These are phyloP conservation scores for Sordaria brevicollis DNA, from an alignment of 495 filamentous ascomycete species.

Conservation along the genomic window DNA sequence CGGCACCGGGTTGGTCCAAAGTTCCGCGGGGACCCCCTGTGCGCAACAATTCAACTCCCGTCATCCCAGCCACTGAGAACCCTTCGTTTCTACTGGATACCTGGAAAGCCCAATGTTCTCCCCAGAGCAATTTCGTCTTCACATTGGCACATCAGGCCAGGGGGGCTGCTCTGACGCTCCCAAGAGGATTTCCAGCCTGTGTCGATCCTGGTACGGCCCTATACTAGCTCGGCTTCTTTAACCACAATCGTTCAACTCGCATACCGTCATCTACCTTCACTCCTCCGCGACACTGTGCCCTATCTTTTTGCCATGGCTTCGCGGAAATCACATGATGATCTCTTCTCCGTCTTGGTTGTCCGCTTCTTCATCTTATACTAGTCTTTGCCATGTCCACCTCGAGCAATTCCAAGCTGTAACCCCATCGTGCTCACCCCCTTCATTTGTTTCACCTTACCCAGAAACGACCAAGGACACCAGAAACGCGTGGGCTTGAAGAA, in stretches of 20 bases:
- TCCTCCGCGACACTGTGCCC: background rate
- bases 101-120: background rate
- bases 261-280: background rate
- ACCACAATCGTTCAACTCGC: background rate
- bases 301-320: background rate
- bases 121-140: background rate
- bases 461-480: background rate
- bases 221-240: background rate
- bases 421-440: background rate
- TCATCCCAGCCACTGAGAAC: background rate
- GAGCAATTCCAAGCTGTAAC: background rate
- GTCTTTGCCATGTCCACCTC: background rate
- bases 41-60: background rate
- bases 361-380: background rate
- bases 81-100: background rate
- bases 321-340: background rate
- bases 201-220: background rate
- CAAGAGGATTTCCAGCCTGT: background rate
- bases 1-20: background rate
- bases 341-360: background rate
- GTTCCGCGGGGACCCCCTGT: background rate
- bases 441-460: background rate
- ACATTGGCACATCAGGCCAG: background rate
- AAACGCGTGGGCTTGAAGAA: background rate
- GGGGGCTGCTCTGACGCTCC: no score